phyloP scores from a whole-genome alignment of 352 stramenopile genomes.

The Globisporangium alternatum region DNA sequence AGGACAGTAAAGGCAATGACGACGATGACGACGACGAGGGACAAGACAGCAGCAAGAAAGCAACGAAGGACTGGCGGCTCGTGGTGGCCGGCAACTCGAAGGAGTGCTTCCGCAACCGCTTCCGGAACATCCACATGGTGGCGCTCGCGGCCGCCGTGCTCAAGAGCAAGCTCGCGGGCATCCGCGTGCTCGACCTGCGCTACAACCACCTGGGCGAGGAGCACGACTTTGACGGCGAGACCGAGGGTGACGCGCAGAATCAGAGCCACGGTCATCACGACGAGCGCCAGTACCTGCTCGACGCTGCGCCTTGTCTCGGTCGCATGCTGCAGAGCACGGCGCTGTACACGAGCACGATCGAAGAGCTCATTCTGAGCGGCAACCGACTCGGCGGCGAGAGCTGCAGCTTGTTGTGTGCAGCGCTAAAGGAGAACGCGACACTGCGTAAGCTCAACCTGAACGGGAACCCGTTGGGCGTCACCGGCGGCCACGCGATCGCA shows the following conservation, averaged over 20 bases:
- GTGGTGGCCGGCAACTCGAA: slow-evolving; percentile 52
- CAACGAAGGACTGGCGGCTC: slow-evolving; percentile 19
- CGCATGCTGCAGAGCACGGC: slow-evolving; percentile 44
- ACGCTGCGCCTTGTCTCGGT: slow-evolving; percentile 40
- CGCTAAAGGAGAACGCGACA: slow-evolving; percentile 33
- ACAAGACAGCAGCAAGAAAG: slow-evolving; percentile 4
- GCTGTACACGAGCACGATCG: slow-evolving; percentile 49
- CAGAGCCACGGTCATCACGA: slow-evolving; percentile 21
- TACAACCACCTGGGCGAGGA: slow-evolving; percentile 53
- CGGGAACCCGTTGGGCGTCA: slow-evolving; percentile 47
- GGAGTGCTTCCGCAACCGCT: slow-evolving; percentile 52
- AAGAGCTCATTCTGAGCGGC: slow-evolving; percentile 51
- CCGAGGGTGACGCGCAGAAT: slow-evolving; percentile 18
- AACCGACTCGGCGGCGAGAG: slow-evolving; percentile 63
- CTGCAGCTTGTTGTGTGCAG: slow-evolving; percentile 48
- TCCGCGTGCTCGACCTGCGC: slow-evolving; percentile 43
- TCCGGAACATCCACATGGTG: slow-evolving; percentile 68
- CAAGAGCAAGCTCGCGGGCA: slow-evolving; percentile 41
- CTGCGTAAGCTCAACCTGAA: slow-evolving; percentile 45
- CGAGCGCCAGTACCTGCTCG: slow-evolving; percentile 44
- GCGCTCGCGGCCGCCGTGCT: slow-evolving; percentile 46
- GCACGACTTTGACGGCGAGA: slow-evolving; percentile 21
- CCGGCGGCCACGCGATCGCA: slow-evolving; percentile 50
- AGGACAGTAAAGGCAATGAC: background rate
- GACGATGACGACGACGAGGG: background rate